phyloP scores from a whole-genome alignment of 805 yeast genomes.

The Starmerella cellae region DNA sequence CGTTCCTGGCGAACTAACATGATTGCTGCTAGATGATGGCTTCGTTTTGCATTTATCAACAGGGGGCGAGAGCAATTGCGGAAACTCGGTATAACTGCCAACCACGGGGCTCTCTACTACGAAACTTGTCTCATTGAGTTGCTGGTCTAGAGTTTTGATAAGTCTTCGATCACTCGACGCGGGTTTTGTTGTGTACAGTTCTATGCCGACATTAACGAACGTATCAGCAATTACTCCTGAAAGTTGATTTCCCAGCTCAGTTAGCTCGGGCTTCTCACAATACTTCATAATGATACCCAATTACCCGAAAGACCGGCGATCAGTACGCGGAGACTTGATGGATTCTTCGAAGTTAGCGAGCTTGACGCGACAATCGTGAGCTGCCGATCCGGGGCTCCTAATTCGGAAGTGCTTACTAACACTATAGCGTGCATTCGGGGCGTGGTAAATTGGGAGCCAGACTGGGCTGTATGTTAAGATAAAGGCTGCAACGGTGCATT shows the following conservation, averaged over 20 bases:
- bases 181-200: conserved; percentile 86
- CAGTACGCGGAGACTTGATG: conserved; percentile 1
- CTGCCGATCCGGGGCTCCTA: neutral
- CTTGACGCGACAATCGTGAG: neutral
- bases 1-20: neutral
- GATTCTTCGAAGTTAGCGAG: neutral
- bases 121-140: conserved; percentile 35
- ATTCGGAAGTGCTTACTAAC: conserved; percentile 3
- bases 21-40: too few relatives aligned
- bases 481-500: too few relatives aligned
- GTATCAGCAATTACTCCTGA: conserved; percentile 65
- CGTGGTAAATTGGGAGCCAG: neutral
- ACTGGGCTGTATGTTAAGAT: too few relatives aligned
- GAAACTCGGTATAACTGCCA: conserved; percentile 6
- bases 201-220: conserved; percentile 77
- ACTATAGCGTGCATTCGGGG: neutral
- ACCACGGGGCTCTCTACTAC: conserved; percentile 7
- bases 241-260: conserved; percentile 73
- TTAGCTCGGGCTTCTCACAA: conserved; percentile 88
- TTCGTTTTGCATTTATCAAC: conserved; percentile 1
- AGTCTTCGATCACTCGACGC: conserved; percentile 81
- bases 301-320: neutral
- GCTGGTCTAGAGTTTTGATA: conserved; percentile 75
- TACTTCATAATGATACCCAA: conserved; percentile 36
- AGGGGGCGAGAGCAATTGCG: conserved; percentile 21